Percentiles rank a stretch among this genome's conserved stretches.
Evolutionary conservation across 192 early-diverging fungal species (phyloP).

Genomic region (Backusella macrospora): DNA sequence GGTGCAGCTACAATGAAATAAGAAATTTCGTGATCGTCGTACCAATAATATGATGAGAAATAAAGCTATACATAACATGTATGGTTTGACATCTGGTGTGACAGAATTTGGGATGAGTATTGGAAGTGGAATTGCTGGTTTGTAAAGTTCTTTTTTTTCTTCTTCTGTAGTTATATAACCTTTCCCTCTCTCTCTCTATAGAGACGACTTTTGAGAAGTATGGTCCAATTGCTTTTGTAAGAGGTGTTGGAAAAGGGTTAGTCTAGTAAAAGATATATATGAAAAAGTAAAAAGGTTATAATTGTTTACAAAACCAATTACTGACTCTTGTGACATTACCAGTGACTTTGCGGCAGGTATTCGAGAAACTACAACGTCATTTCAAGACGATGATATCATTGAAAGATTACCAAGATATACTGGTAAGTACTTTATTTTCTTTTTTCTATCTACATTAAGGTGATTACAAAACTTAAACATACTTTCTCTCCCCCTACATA

Average conservation of each 20-base stretch:
- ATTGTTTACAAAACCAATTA: conserved; percentile 73
- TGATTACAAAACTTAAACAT: not conserved
- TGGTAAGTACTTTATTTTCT: conserved; percentile 58
- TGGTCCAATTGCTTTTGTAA: conserved; percentile 81
- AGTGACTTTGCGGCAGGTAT: conserved; percentile 83
- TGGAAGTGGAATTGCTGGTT: conserved; percentile 74
- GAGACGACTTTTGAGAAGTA: conserved; percentile 76
- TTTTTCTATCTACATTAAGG: not conserved
- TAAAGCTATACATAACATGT: conserved; percentile 77
- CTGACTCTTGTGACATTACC: conserved; percentile 84
- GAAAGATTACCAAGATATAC: conserved; percentile 77
- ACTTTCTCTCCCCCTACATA: conserved; percentile 23
- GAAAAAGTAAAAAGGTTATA: not conserved
- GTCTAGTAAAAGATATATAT: conserved; percentile 49
- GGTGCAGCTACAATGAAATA: conserved; percentile 86
- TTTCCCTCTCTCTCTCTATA: not conserved
- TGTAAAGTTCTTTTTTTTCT: conserved; percentile 55
- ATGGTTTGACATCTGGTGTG: conserved; percentile 81
- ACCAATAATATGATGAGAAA: conserved; percentile 70
- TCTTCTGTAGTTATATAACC: not conserved
- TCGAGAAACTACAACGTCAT: conserved; percentile 83
- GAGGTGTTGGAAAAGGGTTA: conserved; percentile 81
- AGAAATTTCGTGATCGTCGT: conserved; percentile 75
- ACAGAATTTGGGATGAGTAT: conserved; percentile 72
- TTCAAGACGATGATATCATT: conserved; percentile 67